A percentile compares a stretch with the other conserved stretches of the same genome.
These are phyloP conservation scores for Morella rubra DNA, from an alignment of 306 rosid genomes.

Conservation along the genomic window DNA sequence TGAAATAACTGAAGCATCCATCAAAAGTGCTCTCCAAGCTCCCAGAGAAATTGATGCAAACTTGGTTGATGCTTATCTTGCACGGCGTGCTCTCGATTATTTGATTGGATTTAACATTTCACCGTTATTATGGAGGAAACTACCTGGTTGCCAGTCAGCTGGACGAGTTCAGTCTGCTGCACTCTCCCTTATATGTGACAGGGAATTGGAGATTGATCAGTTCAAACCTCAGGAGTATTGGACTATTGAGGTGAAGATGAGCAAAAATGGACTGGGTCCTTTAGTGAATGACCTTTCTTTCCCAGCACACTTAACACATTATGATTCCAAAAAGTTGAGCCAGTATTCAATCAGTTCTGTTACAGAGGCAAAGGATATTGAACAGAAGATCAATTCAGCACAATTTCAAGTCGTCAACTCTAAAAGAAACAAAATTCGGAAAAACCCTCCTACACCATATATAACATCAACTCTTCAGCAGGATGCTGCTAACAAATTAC, in stretches of 20 bases:
- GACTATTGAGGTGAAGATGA: slow-evolving; percentile 56
- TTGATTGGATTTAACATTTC: slow-evolving; percentile 96
- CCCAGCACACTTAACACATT: slow-evolving; percentile 70
- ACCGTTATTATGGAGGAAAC: slow-evolving; percentile 93
- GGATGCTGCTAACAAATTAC: slow-evolving; percentile 86
- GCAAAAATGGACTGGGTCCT: slow-evolving; percentile 30
- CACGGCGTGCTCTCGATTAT: slow-evolving; percentile 97
- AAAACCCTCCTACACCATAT: slow-evolving; percentile 88
- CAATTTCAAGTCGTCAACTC: slow-evolving; percentile 53
- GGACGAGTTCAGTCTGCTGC: slow-evolving; percentile 99
- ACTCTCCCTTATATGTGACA: slow-evolving; percentile 87
- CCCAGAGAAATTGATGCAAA: slow-evolving; percentile 77
- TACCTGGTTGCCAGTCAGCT: slow-evolving; percentile 97
- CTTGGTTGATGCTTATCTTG: slow-evolving; percentile 93
- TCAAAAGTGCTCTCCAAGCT: slow-evolving; percentile 71
- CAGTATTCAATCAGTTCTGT: slow-evolving; percentile 71
- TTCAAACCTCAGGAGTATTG: slow-evolving; percentile 81
- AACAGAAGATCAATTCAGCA: slow-evolving; percentile 43
- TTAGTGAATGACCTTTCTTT: slow-evolving; percentile 35
- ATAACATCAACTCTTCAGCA: slow-evolving; percentile 99
- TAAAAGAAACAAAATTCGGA: slow-evolving; percentile 58
- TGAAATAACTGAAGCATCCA: slow-evolving; percentile 89
- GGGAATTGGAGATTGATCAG: slow-evolving; percentile 90
- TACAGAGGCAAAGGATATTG: slow-evolving; percentile 56
- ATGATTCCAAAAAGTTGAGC: slow-evolving; percentile 64